Percentiles rank a stretch among this genome's conserved stretches.
Conservation (phyloP, 1,284 basidiomycete genomes). For the Vanrija sp. region DNA sequence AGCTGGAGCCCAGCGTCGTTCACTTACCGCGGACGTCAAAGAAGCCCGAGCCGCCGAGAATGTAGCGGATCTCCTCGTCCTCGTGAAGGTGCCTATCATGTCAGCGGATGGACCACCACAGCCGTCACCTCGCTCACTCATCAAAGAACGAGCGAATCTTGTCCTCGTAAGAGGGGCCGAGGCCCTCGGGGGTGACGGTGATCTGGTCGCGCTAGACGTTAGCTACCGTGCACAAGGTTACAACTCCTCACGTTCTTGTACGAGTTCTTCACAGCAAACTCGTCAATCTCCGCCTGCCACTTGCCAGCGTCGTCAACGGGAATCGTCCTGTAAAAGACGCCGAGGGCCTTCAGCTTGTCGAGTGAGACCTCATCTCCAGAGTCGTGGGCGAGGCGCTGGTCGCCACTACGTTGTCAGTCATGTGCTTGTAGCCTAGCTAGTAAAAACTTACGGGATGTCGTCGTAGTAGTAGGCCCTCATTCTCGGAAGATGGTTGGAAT, state of each 20-base stretch:
- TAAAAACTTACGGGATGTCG: conserved; percentile 53
- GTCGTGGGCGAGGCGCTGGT: conserved; percentile 73
- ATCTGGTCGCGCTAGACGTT: conserved; percentile 58
- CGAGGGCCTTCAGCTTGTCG: conserved; percentile 56
- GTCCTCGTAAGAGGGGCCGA: conserved; percentile 72
- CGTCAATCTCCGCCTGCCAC: conserved; percentile 56
- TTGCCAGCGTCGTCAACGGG: conserved; percentile 55
- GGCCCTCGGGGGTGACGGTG: conserved; percentile 65
- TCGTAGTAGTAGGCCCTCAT: conserved; percentile 83
- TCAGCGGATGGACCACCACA: neutral
- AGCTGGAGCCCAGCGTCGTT: neutral
- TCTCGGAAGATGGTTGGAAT: neutral
- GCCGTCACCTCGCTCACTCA: conserved; percentile 56
- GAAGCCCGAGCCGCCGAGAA: conserved; percentile 73
- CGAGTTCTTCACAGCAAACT: conserved; percentile 60
- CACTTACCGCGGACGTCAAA: conserved; percentile 72
- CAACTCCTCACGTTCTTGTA: conserved; percentile 62
- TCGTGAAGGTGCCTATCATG: conserved; percentile 72
- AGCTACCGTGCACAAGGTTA: neutral
- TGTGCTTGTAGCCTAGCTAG: too few relatives aligned
- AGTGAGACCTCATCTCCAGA: conserved; percentile 57
- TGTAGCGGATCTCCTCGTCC: conserved; percentile 85
- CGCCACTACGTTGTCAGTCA: conserved; percentile 51
- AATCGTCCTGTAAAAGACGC: conserved; percentile 62
- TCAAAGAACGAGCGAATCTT: conserved; percentile 76